phyloP scores from a whole-genome alignment of 257 asterid species.

The Dorcoceras hygrometricum region DNA sequence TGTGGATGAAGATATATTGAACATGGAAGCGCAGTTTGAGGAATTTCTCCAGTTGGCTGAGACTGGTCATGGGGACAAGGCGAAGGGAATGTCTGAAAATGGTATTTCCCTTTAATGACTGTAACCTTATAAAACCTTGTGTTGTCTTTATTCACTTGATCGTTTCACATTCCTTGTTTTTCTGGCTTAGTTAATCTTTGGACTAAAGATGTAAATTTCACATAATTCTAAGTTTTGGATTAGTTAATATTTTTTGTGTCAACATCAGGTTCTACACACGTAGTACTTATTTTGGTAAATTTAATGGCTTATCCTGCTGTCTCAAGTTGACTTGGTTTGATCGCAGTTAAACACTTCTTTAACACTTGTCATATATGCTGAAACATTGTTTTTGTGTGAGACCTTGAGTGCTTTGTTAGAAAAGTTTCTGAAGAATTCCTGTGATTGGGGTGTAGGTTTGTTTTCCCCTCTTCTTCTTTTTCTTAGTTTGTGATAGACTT shows the following conservation, averaged over 20 bases:
- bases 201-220: too few relatives aligned
- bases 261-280: not conserved
- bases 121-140: too few relatives aligned
- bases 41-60: slow-evolving; percentile 67
- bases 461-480: not conserved
- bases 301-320: not conserved
- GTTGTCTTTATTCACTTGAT: not conserved
- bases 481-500: too few relatives aligned
- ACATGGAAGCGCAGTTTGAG: slow-evolving; percentile 86
- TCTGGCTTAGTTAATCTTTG: not conserved
- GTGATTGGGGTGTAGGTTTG: not conserved
- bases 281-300: not conserved
- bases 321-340: not conserved
- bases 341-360: not conserved
- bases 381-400: not conserved
- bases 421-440: not conserved
- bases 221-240: not conserved
- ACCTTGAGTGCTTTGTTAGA: not conserved
- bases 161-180: not conserved
- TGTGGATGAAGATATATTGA: slow-evolving; percentile 72
- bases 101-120: slow-evolving; percentile 33
- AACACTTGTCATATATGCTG: not conserved
- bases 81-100: slow-evolving; percentile 32
- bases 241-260: not conserved
- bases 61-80: slow-evolving; percentile 32